phyloP scores from a whole-genome alignment of 208 protist species.

The Hexamita inflata region DNA sequence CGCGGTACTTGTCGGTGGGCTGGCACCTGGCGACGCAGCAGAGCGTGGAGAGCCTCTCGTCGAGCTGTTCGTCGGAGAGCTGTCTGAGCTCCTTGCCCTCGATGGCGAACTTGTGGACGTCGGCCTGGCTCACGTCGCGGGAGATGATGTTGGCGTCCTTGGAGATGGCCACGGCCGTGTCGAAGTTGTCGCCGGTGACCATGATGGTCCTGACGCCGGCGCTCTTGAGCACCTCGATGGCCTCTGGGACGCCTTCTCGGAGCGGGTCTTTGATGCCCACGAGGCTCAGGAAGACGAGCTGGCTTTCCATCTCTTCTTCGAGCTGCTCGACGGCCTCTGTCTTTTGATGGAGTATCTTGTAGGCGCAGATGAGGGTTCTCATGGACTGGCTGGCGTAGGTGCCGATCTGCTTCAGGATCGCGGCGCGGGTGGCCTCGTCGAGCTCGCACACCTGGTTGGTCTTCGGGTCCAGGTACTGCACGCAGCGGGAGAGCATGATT shows the following conservation, averaged over 20 bases:
- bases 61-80: constrained; percentile 55
- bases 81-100: constrained; percentile 56
- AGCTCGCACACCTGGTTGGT: too few species aligned
- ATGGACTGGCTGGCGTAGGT: too few species aligned
- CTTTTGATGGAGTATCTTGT: too few species aligned
- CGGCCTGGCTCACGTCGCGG: constrained; percentile 55
- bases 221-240: constrained; percentile 39
- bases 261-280: constrained; percentile 27
- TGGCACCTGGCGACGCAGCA: constrained; percentile 54
- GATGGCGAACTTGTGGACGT: not conserved
- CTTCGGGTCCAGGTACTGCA: too few species aligned
- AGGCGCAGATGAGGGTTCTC: too few species aligned
- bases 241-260: not conserved
- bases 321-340: too few species aligned
- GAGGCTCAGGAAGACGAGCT: constrained; percentile 11
- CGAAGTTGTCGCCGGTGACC: constrained; percentile 64
- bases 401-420: too few species aligned
- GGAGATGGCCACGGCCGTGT: constrained; percentile 58
- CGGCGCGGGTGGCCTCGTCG: not conserved
- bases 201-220: constrained; percentile 68
- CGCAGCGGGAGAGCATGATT: too few species aligned
- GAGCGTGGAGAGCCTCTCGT: constrained; percentile 50
- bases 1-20: constrained; percentile 32
- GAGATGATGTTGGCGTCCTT: constrained; percentile 51
- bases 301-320: not conserved